Conservation (phyloP, 2,329 filamentous ascomycete species). For the Aspergillus arachidicola region DNA sequence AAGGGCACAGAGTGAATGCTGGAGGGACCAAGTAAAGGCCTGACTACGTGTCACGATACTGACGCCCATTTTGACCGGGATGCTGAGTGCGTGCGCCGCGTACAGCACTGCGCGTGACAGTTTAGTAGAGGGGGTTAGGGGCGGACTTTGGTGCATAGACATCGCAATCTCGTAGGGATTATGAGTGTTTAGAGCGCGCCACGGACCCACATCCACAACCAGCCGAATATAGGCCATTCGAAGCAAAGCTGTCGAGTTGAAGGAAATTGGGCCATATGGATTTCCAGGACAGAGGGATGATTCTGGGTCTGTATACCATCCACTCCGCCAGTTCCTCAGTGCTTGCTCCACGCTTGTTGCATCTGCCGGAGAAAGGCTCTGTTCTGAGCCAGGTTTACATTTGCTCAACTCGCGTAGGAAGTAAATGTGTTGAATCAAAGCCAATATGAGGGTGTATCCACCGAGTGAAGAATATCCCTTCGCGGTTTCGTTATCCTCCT, state of each 20-base stretch:
- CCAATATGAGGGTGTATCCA: conserved; percentile 70
- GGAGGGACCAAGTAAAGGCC: conserved; percentile 20
- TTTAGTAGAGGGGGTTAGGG: not conserved
- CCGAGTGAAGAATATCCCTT: conserved; percentile 52
- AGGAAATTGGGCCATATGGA: conserved; percentile 13
- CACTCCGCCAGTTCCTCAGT: conserved; percentile 7
- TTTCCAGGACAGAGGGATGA: conserved; percentile 49
- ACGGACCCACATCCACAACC: conserved; percentile 5
- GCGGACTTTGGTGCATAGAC: not conserved
- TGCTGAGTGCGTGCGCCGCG: conserved; percentile 15
- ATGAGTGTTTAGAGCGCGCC: conserved; percentile 6
- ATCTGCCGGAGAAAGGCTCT: not conserved
- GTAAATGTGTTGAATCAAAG: conserved; percentile 71
- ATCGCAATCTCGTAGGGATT: conserved; percentile 1
- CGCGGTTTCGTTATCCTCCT: not conserved
- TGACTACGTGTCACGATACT: conserved; percentile 21
- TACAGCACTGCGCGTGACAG: conserved; percentile 11
- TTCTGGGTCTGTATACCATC: conserved; percentile 43
- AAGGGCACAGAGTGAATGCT: conserved; percentile 24
- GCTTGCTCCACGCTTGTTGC: conserved; percentile 3
- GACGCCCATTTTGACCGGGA: conserved; percentile 20
- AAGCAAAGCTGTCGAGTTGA: conserved; percentile 19
- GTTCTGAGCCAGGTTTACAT: not conserved
- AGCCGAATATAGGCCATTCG: conserved; percentile 18
- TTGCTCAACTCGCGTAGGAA: conserved; percentile 53